These are phyloP conservation scores for Entomortierella chlamydospora DNA, from an alignment of 192 early-diverging fungal genomes.

Conservation along the genomic window DNA sequence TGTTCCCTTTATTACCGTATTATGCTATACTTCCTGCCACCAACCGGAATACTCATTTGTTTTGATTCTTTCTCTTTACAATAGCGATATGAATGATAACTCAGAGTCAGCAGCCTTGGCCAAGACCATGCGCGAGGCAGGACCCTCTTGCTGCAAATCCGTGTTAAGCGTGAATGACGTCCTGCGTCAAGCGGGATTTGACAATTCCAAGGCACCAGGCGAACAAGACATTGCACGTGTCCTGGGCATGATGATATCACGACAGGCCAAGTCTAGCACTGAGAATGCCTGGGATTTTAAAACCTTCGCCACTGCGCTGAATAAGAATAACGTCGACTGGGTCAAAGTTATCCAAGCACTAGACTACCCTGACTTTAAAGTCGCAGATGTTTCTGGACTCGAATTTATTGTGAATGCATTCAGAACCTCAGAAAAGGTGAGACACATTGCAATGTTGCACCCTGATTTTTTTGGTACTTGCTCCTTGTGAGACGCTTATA, in stretches of 20 bases:
- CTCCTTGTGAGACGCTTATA: too few relatives aligned
- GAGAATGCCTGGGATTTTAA: constrained; percentile 72
- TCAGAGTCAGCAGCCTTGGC: constrained; percentile 40
- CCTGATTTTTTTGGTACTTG: too few relatives aligned
- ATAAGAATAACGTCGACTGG: constrained; percentile 70
- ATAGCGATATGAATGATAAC: constrained; percentile 48
- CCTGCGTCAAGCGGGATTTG: constrained; percentile 55
- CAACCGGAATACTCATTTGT: neutral
- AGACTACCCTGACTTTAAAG: constrained; percentile 71
- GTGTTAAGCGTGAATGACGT: constrained; percentile 54
- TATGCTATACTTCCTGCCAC: neutral
- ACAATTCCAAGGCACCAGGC: constrained; percentile 33
- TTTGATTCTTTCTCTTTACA: neutral
- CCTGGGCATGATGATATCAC: constrained; percentile 72
- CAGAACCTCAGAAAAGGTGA: constrained; percentile 67
- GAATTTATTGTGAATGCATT: constrained; percentile 71
- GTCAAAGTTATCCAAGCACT: constrained; percentile 66
- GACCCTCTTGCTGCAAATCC: constrained; percentile 62
- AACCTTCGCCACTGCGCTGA: constrained; percentile 64
- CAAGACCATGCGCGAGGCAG: constrained; percentile 63
- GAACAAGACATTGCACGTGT: constrained; percentile 70
- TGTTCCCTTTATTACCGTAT: too few relatives aligned
- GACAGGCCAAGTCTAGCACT: constrained; percentile 46
- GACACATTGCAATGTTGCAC: neutral
- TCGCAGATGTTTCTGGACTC: constrained; percentile 67